Base-by-base conservation (phyloP, 306 rosid genomes). In the Oemleria cerasiformis region DNA sequence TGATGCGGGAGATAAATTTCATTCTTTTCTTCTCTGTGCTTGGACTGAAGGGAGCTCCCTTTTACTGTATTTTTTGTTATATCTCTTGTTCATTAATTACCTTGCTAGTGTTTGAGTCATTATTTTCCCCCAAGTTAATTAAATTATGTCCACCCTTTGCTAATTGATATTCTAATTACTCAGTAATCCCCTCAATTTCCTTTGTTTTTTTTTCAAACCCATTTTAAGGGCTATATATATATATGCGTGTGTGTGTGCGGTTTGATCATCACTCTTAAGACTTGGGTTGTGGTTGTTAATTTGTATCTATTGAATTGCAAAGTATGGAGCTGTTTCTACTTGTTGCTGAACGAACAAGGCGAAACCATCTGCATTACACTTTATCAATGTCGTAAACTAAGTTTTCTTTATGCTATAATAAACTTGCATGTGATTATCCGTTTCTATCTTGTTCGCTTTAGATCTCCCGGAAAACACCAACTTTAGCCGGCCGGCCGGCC, bases 41-140 rank as follows among this genome's bases (percentile, higher is more conserved):
- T 91, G 97, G 97, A 91, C 97, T 91, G 97, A 91, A 91, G 97
- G 97, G 97, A 91, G 97, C 97, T 91, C 97, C 97, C 95, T 91
- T 84, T 70, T 73, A 11, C 72, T 79, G 16, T 81, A 62, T 42
- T 25, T 80, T 34, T 63, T 12, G 57, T 77, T 15, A 21, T 13
- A 25, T 23, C n/a, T 25, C 10, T 64, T 47, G 17, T 41, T 55
- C 30, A 25, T 30, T 2, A 30, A 30, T 30, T 4, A 25, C 40
- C 19, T 8, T 15, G 39, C 45, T 40, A 58, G 60, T 66, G 9
- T 16, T 16, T 30, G 36, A 30, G 36, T 2, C 36, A 30, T 30
- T 30, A n/a, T n/a, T 30, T 30, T 12, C 25, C 39, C 9, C 25
- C 36, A 44, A 36, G 20, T 68, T 30, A 59, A 59, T 1, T 7